Evolutionary conservation across 2,329 filamentous ascomycete species (phyloP).

Genomic region (Mariannaea elegans): DNA sequence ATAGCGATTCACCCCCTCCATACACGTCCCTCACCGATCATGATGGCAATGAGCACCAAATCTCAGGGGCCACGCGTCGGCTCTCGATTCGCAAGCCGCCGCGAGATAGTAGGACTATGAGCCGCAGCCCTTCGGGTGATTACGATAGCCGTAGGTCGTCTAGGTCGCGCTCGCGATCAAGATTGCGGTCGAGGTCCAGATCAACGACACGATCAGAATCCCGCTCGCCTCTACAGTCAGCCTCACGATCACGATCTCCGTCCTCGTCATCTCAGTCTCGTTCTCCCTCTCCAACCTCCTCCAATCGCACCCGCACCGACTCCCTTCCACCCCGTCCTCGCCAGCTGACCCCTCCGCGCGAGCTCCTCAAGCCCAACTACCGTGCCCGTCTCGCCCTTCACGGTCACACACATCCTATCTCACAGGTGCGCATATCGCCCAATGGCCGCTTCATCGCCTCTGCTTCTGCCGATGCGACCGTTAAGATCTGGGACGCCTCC

Average conservation of each 20-base stretch:
- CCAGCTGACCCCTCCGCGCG: slow-evolving; percentile 51
- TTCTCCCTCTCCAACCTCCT: slow-evolving; percentile 42
- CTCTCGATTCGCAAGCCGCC: slow-evolving; percentile 31
- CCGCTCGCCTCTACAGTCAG: slow-evolving; percentile 44
- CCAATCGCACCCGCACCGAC: slow-evolving; percentile 43
- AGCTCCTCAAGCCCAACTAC: slow-evolving; percentile 72
- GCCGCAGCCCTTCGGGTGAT: slow-evolving; percentile 36
- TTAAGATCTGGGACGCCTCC: slow-evolving; percentile 88
- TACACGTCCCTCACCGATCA: slow-evolving; percentile 37
- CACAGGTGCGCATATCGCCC: slow-evolving; percentile 89
- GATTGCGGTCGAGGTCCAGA: slow-evolving; percentile 46
- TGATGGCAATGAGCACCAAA: slow-evolving; percentile 18
- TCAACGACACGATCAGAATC: slow-evolving; percentile 52
- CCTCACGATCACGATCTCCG: slow-evolving; percentile 42
- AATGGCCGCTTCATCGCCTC: slow-evolving; percentile 91
- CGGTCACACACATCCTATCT: slow-evolving; percentile 82
- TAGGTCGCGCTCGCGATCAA: slow-evolving; percentile 43
- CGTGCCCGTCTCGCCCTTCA: slow-evolving; percentile 73
- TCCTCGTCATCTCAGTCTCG: slow-evolving; percentile 43
- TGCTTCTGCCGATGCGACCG: slow-evolving; percentile 86
- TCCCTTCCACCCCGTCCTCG: slow-evolving; percentile 38
- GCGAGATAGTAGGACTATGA: slow-evolving; percentile 35
- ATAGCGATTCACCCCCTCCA: slow-evolving; percentile 39
- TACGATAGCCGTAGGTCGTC: slow-evolving; percentile 44
- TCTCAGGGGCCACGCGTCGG: slow-evolving; percentile 21